These are phyloP conservation scores for Rubia peregrina DNA, from an alignment of 305 asterid species.

Conservation along the genomic window DNA sequence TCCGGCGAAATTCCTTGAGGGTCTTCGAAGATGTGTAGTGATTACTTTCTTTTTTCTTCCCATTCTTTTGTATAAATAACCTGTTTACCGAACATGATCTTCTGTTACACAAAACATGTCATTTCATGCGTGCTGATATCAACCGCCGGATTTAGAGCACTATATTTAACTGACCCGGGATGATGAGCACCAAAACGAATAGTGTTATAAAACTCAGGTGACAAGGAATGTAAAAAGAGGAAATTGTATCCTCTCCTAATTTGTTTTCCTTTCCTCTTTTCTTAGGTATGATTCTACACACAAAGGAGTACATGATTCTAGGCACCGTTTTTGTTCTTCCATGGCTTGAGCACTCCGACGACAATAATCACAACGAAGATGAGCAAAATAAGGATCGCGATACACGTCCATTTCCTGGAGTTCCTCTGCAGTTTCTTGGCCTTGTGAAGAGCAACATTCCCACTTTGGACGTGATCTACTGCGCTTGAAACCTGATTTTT, in stretches of 20 bases:
- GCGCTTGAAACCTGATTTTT: conserved; percentile 51
- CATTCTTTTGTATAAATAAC: not conserved
- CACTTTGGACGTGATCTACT: conserved; percentile 64
- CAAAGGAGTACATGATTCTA: conserved; percentile 13
- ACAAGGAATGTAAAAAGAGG: not conserved
- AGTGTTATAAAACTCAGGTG: not conserved
- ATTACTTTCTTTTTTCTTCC: not conserved
- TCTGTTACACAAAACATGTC: not conserved
- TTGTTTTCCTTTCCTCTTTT: not conserved
- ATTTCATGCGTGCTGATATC: not conserved
- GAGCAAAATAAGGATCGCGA: conserved; percentile 46
- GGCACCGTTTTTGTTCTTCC: conserved; percentile 44
- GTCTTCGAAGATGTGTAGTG: not conserved
- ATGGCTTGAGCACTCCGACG: conserved; percentile 56
- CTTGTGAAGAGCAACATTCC: conserved; percentile 54
- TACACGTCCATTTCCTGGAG: conserved; percentile 72
- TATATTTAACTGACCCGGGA: no score
- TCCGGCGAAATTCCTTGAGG: conserved; percentile 45
- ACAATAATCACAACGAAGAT: conserved; percentile 38
- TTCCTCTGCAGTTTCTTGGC: conserved; percentile 55
- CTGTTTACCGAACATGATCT: no score
- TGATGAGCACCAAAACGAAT: no score
- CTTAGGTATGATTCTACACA: conserved; percentile 16
- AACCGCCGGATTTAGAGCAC: not conserved
- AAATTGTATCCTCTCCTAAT: not conserved